Base-by-base conservation (phyloP, 768 basidiomycete genomes). In the Macrolepiota dolichaula region DNA sequence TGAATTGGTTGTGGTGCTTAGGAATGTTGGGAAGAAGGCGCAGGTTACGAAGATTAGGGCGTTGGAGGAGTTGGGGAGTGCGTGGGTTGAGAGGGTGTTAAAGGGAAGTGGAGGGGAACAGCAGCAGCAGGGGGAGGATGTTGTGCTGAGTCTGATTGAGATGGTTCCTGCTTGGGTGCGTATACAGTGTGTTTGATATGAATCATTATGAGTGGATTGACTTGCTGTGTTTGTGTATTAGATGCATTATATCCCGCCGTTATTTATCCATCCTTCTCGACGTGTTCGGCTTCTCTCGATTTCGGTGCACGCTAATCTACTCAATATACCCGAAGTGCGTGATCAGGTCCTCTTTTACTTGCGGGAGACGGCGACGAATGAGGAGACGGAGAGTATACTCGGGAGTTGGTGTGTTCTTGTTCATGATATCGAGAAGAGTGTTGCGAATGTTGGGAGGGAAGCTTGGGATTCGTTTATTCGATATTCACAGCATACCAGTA, bases 111-210 rank as follows among this genome's bases (percentile, higher is more conserved):
- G 44, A 79, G 80, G 40, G 68, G 71, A 63, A 73, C 71, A 5
- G 37, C 15, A 15, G 17, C 19, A n/a, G 42, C 6, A 17, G 58
- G 67, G 15, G 15, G 17, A n/a, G 42, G 65, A 62, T n/a, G 55
- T 77, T 57, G 67, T 75, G 10, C 72, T 75, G 65, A 79, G 72
- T 54, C 70, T 76, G 65, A 79, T 83, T 24, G 78, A 86, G 58
- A 89, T 88, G 79, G 67, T 96, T 35, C 94, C 94, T 3, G 94
- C 96, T 59, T 98, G 96, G 96, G 95, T 96, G 70, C 67, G 92
- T 80, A 44, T 42, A 56, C 19, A n/a, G 53, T 27, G 52, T 50
- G 55, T 53, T 25, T 47, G 19, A 40, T 29, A 44, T 55, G 50
- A 12, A 29, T 12, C 7, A 17, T 19, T 46, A 2, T n/a, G 29